Conservation (phyloP, 106 monocot species). For the Phalaenopsis equestris region DNA sequence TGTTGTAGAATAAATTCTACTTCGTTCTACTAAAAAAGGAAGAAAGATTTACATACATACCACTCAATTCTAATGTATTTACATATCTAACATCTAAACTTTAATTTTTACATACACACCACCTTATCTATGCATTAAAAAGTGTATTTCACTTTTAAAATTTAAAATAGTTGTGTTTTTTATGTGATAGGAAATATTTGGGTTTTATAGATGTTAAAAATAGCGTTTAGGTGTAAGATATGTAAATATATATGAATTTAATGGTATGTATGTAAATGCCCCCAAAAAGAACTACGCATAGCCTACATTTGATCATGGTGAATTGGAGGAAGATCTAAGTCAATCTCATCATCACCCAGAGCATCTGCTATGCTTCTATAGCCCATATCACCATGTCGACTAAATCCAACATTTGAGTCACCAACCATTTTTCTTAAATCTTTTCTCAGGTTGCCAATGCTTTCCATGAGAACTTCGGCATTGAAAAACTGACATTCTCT, state of each 20-base stretch:
- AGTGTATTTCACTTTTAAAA: too few species aligned
- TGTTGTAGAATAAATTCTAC: neutral
- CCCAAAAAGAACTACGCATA: neutral
- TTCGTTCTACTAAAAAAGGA: neutral
- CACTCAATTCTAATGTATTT: too few species aligned
- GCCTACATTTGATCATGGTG: slow-evolving; percentile 15
- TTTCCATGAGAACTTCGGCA: slow-evolving; percentile 55
- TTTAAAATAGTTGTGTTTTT: too few species aligned
- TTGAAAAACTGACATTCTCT: slow-evolving; percentile 88
- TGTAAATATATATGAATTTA: too few species aligned
- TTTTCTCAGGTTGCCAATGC: slow-evolving; percentile 41
- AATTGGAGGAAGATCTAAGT: slow-evolving; percentile 31
- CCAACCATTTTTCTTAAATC: slow-evolving; percentile 20
- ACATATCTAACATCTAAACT: too few species aligned
- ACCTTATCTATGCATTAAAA: too few species aligned
- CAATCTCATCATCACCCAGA: slow-evolving; percentile 96
- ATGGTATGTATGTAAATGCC: too few species aligned
- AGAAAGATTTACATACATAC: too few species aligned
- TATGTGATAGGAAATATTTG: too few species aligned
- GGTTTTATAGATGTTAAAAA: too few species aligned
- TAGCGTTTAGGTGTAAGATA: too few species aligned
- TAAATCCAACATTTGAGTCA: slow-evolving; percentile 20
- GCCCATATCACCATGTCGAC: slow-evolving; percentile 6
- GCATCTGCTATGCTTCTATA: slow-evolving; percentile 76
- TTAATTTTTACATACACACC: too few species aligned